These are phyloP conservation scores for Aspergillus puulaauensis DNA, from an alignment of 2,329 filamentous ascomycete genomes.

Conservation along the genomic window DNA sequence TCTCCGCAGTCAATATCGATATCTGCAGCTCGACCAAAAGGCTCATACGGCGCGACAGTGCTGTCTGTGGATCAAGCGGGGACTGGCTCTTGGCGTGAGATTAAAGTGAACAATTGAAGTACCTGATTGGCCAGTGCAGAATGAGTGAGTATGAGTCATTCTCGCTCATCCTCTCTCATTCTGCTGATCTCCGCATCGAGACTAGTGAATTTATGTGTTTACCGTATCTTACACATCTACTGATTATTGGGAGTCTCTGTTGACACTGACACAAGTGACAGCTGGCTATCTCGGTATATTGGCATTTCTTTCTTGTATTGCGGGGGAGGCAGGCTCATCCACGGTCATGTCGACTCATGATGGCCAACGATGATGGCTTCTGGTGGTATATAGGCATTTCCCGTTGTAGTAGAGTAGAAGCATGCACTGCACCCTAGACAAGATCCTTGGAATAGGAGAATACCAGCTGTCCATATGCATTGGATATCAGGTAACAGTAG, in stretches of 20 bases:
- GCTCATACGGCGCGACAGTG: too few species aligned
- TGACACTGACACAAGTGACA: not conserved
- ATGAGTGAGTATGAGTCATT: not conserved
- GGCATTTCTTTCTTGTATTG: not conserved
- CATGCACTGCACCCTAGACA: not conserved
- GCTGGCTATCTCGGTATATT: not conserved
- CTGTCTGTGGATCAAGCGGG: too few species aligned
- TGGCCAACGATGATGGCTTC: not conserved
- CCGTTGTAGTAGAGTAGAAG: not conserved
- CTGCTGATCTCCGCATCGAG: not conserved
- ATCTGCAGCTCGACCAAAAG: too few species aligned
- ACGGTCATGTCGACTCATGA: constrained; percentile 5
- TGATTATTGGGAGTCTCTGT: not conserved
- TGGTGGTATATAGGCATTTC: not conserved
- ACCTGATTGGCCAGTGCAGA: not conserved
- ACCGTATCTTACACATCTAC: constrained; percentile 9
- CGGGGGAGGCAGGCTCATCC: not conserved
- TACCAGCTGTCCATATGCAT: not conserved
- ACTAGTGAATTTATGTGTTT: not conserved
- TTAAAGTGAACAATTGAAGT: not conserved
- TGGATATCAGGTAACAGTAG: not conserved
- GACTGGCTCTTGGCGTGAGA: too few species aligned
- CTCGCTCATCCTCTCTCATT: constrained; percentile 7
- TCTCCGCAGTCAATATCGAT: too few species aligned
- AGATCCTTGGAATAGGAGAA: not conserved